Percentiles rank a stretch among this genome's conserved stretches.
Conservation (phyloP, 192 early-diverging fungal species). For the Geranomyces michiganensis region DNA sequence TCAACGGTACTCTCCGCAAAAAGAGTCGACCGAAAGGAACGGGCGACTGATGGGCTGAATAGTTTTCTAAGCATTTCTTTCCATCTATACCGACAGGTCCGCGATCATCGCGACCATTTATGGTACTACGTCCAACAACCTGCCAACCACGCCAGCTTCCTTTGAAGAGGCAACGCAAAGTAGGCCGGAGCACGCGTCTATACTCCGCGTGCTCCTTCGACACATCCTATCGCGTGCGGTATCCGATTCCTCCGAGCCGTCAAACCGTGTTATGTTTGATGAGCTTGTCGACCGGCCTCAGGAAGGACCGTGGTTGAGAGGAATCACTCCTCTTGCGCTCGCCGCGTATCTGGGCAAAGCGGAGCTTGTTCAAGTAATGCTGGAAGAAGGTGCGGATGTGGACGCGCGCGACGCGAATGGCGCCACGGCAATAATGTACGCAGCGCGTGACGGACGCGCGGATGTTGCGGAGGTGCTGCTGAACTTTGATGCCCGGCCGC, state of each 20-base stretch:
- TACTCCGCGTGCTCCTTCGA: constrained; percentile 56
- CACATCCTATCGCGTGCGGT: constrained; percentile 12
- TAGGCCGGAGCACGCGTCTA: constrained; percentile 53
- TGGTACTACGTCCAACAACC: constrained; percentile 51
- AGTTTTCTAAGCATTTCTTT: background rate
- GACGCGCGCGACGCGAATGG: constrained; percentile 65
- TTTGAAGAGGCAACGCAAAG: constrained; percentile 57
- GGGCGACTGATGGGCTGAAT: background rate
- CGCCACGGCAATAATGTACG: constrained; percentile 72
- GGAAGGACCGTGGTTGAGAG: constrained; percentile 52
- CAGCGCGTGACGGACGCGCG: constrained; percentile 67
- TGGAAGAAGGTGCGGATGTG: constrained; percentile 68
- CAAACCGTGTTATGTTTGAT: constrained; percentile 19
- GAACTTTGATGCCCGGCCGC: constrained; percentile 53
- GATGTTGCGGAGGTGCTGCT: constrained; percentile 57
- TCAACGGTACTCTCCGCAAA: background rate
- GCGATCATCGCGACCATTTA: constrained; percentile 66
- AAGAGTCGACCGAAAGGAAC: background rate
- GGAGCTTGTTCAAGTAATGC: constrained; percentile 54
- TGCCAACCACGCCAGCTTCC: constrained; percentile 59
- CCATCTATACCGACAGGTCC: constrained; percentile 45
- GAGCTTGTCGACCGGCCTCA: constrained; percentile 60
- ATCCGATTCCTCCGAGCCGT: constrained; percentile 33
- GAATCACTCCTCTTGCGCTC: constrained; percentile 69
- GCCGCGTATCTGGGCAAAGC: constrained; percentile 69